Evolutionary conservation across 2,329 filamentous ascomycete species (phyloP), one percentile per base, ranked within the genome.

Genomic region (Aureobasidium sp.): DNA sequence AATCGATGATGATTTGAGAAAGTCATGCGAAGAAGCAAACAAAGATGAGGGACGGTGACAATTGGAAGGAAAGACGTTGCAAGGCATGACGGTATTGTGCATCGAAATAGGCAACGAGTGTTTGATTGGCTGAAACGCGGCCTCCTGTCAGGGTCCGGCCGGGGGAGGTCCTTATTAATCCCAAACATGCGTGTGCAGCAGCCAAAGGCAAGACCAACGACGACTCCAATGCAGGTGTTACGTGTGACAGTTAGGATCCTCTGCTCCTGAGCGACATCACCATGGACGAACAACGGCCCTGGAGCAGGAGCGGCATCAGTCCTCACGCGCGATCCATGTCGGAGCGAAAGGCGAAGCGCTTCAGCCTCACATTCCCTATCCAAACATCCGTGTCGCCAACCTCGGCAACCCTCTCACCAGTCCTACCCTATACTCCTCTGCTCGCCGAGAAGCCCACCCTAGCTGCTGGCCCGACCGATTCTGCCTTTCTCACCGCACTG

Each of bases 401-500:
- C 54, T 64, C 71, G 67, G 49, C 72, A 68, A 58, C 65, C 22
- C 73, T 69, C 63, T 77, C 62, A 64, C 73, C 65, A 64, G 57
- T 60, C 27, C 57, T 60, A 12, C 57, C 44, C 3, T 49, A 72
- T 49, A 45, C 69, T 58, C 67, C 74, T 64, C 64, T 69, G 58
- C 31, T 33, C 53, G 33, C 44, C 64, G 58, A 54, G 66, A n/a
- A 64, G 67, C 27, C 56, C 84, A 87, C 64, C 78, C 84, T 57
- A 82, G 81, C 69, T 15, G 42, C 66, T 12, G 69, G 63, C 81
- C 67, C 70, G 0, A 66, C 68, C 6, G 70, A 72, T 33, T 68
- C 69, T 45, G 70, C 86, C 56, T 89, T 97, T 69, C 86, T 99
- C 66, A 92, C 91, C 64, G 89, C 92, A 62, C 88, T 99, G 69